These are phyloP conservation scores for Naganishia sp. DNA, from an alignment of 1,284 basidiomycete species.

Conservation along the genomic window DNA sequence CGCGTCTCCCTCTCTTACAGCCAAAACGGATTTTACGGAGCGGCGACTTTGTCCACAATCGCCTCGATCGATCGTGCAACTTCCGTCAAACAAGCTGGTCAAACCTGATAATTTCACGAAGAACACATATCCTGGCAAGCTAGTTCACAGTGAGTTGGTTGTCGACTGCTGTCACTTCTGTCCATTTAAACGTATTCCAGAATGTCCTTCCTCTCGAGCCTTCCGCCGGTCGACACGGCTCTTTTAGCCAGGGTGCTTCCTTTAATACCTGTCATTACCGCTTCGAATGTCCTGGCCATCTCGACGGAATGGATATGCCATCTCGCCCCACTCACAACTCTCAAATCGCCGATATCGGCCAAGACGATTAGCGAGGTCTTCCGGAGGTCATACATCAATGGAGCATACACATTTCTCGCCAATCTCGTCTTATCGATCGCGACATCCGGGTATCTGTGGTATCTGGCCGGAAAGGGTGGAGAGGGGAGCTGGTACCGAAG, in stretches of 20 bases:
- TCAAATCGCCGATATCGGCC: constrained; percentile 32
- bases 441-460: constrained; percentile 30
- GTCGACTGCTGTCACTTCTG: too few relatives aligned
- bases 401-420: constrained; percentile 35
- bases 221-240: constrained; percentile 14
- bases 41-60: too few relatives aligned
- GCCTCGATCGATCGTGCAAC: too few relatives aligned
- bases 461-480: constrained; percentile 3
- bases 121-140: too few relatives aligned
- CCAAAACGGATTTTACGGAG: too few relatives aligned
- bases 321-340: constrained; percentile 30
- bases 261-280: constrained; percentile 32
- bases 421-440: constrained; percentile 31
- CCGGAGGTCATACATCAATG: constrained; percentile 33
- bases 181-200: background rate
- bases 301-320: constrained; percentile 36
- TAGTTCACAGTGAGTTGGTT: too few relatives aligned
- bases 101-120: background rate
- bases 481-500: constrained; percentile 14
- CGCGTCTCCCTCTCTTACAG: too few relatives aligned
- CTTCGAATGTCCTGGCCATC: constrained; percentile 34
- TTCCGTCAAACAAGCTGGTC: too few relatives aligned
- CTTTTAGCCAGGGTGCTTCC: constrained; percentile 30
- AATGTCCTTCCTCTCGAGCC: constrained; percentile 21
- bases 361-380: constrained; percentile 34